A percentile compares a stretch with the other conserved stretches of the same genome.
Evolutionary conservation across 2,329 filamentous ascomycete genomes (phyloP).

Genomic region (Grosmannia huntii): DNA sequence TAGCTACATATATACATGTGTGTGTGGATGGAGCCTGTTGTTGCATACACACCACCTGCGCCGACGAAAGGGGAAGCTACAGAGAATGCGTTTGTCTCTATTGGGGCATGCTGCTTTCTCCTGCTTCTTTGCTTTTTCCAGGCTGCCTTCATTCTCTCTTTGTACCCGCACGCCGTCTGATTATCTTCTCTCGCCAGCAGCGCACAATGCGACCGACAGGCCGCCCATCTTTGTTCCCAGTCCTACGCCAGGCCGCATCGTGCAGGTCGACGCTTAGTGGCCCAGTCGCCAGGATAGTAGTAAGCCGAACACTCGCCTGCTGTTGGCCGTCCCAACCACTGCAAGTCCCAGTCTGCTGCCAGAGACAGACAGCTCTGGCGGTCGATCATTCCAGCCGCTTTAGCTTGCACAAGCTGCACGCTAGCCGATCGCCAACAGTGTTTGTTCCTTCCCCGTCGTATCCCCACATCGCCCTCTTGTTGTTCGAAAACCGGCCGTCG

Average conservation of each 20-base stretch:
- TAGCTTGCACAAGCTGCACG: neutral
- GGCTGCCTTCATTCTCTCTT: too few relatives aligned
- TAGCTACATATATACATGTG: neutral
- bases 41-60: neutral
- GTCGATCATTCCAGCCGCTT: neutral
- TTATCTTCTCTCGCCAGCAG: too few relatives aligned
- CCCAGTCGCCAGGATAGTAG: neutral
- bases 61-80: too few relatives aligned
- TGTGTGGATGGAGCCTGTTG: too few relatives aligned
- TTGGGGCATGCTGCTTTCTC: too few relatives aligned
- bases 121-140: too few relatives aligned
- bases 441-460: neutral
- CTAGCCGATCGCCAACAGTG: neutral
- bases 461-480: neutral
- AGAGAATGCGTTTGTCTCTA: too few relatives aligned
- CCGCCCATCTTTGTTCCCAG: neutral
- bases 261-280: too few relatives aligned
- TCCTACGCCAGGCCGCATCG: too few relatives aligned
- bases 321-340: neutral
- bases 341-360: too few relatives aligned
- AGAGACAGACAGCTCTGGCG: neutral
- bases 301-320: neutral
- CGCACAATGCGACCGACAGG: too few relatives aligned
- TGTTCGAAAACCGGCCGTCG: neutral
- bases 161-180: too few relatives aligned